Conservation (phyloP, 306 rosid species). For the Lablab purpureus region DNA sequence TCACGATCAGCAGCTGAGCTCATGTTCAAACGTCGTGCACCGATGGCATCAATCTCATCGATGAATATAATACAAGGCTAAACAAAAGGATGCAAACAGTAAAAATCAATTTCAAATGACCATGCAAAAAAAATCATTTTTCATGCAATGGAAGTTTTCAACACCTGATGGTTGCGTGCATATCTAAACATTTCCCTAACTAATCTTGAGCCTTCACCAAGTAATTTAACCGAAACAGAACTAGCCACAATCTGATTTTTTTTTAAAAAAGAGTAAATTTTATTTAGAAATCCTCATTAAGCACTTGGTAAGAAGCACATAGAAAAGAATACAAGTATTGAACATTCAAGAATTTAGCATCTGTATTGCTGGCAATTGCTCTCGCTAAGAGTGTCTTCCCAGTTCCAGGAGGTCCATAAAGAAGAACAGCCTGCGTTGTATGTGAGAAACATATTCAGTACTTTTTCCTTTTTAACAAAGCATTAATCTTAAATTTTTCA, state of each 20-base stretch:
- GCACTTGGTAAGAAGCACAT: neutral
- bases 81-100: conserved; percentile 18
- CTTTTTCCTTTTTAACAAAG: no score
- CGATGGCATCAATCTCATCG: conserved; percentile 97
- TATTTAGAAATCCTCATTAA: neutral
- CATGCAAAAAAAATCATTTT: neutral
- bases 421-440: conserved; percentile 75
- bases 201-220: conserved; percentile 78
- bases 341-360: conserved; percentile 84
- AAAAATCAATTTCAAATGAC: neutral
- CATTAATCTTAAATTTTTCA: neutral
- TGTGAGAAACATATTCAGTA: neutral
- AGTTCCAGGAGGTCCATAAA: conserved; percentile 96
- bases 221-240: conserved; percentile 74
- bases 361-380: conserved; percentile 89
- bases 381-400: conserved; percentile 87
- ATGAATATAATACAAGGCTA: conserved; percentile 96
- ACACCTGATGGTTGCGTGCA: conserved; percentile 95
- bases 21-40: conserved; percentile 84
- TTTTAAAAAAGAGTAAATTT: neutral
- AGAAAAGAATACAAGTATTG: no score
- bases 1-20: conserved; percentile 93
- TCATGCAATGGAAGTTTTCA: conserved; percentile 17
- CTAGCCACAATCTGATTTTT: conserved; percentile 83
- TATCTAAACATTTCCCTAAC: conserved; percentile 87